Percentiles rank a stretch among this genome's conserved stretches.
Evolutionary conservation across 2,329 filamentous ascomycete species (phyloP).

Genomic region (Madurella fahalii): DNA sequence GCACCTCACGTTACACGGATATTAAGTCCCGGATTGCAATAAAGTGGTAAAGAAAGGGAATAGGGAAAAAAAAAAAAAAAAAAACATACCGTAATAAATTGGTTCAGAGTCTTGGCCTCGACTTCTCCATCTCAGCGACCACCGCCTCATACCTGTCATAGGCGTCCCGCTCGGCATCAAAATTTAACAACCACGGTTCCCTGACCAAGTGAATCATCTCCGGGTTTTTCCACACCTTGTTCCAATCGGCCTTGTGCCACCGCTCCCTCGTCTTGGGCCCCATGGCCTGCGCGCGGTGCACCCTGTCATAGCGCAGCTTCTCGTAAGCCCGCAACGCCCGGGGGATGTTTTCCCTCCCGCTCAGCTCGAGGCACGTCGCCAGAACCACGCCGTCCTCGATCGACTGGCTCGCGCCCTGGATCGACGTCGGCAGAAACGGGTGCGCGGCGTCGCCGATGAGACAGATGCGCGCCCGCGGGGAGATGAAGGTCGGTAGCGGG

Average conservation of each 20-base stretch:
- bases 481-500: conserved; percentile 34
- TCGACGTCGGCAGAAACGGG: conserved; percentile 38
- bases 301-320: conserved; percentile 30
- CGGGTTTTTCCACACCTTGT: conserved; percentile 27
- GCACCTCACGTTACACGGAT: too few species aligned
- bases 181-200: conserved; percentile 31
- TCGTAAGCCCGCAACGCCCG: conserved; percentile 29
- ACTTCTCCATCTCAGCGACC: conserved; percentile 8
- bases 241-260: conserved; percentile 33
- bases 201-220: conserved; percentile 29
- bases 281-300: conserved; percentile 31
- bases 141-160: conserved; percentile 26
- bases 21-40: too few species aligned
- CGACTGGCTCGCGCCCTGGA: conserved; percentile 38
- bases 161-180: conserved; percentile 31
- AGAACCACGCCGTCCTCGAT: conserved; percentile 41
- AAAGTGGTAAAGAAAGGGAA: too few species aligned
- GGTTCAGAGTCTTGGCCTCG: conserved; percentile 10
- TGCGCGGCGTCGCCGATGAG: conserved; percentile 41
- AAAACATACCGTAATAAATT: too few species aligned
- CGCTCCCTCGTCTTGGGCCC: conserved; percentile 31
- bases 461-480: conserved; percentile 32
- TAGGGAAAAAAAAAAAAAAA: too few species aligned
- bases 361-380: conserved; percentile 32
- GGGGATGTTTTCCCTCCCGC: conserved; percentile 21